These are phyloP conservation scores for Cyberlindnera maritima DNA, from an alignment of 805 yeast species.

Conservation along the genomic window DNA sequence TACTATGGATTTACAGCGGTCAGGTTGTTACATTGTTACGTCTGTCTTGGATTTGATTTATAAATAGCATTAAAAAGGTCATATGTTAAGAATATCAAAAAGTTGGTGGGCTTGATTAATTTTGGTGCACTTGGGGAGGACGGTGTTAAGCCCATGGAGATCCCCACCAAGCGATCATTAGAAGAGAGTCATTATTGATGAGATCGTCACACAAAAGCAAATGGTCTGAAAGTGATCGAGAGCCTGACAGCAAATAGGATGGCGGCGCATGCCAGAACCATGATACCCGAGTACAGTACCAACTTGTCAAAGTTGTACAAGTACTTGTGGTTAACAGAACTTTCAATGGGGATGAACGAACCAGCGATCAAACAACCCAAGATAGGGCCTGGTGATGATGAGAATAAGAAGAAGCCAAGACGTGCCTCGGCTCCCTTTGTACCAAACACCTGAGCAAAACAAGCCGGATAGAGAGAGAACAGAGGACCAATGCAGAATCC, in stretches of 20 bases:
- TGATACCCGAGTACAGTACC: conserved; percentile 20
- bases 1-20: too few relatives aligned
- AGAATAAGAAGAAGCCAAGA: conserved; percentile 18
- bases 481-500: conserved; percentile 24
- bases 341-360: conserved; percentile 20
- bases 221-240: conserved; percentile 11
- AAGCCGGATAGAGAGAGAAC: conserved; percentile 24
- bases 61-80: too few relatives aligned
- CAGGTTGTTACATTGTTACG: too few relatives aligned
- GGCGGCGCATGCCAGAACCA: conserved; percentile 12
- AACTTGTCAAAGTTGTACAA: conserved; percentile 18
- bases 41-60: too few relatives aligned
- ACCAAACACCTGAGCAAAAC: conserved; percentile 24
- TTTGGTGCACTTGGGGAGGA: too few relatives aligned
- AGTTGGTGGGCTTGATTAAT: too few relatives aligned
- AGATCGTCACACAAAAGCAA: conserved; percentile 16
- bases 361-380: conserved; percentile 26
- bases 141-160: too few relatives aligned
- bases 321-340: conserved; percentile 5
- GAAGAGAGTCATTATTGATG: neutral
- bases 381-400: conserved; percentile 24
- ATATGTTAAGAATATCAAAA: too few relatives aligned
- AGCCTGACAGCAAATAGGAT: conserved; percentile 16
- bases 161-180: too few relatives aligned
- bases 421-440: conserved; percentile 20